These are phyloP conservation scores for Cinnamomum chago DNA, from an alignment of 164 flowering plant genomes.

Conservation along the genomic window DNA sequence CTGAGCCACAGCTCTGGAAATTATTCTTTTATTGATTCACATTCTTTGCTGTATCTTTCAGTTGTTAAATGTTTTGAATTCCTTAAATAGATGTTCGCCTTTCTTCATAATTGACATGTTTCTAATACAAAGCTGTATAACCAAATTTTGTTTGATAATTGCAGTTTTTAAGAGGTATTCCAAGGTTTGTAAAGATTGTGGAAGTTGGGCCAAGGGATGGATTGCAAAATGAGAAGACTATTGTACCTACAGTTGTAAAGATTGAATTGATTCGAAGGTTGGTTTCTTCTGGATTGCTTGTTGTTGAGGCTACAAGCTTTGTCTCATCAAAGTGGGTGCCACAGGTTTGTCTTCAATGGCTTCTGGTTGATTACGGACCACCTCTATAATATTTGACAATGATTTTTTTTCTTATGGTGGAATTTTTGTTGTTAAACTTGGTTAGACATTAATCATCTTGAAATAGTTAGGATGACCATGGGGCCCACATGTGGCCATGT, in stretches of 20 bases:
- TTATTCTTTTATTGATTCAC: neutral
- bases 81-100: neutral
- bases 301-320: constrained; percentile 97
- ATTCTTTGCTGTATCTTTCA: neutral
- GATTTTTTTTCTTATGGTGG: too few species aligned
- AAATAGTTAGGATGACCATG: too few species aligned
- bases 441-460: neutral
- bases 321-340: constrained; percentile 99
- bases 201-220: constrained; percentile 99
- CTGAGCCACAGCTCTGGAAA: neutral
- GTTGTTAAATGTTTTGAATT: neutral
- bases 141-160: constrained; percentile 2
- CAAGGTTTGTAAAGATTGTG: constrained; percentile 85
- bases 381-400: neutral
- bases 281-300: constrained; percentile 75
- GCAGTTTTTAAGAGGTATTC: constrained; percentile 63
- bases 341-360: constrained; percentile 49
- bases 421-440: neutral
- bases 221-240: constrained; percentile 89
- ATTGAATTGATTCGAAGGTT: constrained; percentile 73
- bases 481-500: too few species aligned
- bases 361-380: neutral
- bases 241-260: constrained; percentile 78
- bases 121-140: neutral
- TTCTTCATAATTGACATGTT: neutral